A percentile compares a stretch with the other conserved stretches of the same genome.
phyloP scores from a whole-genome alignment of 2,329 filamentous ascomycete genomes.

The Xylaria sp. region DNA sequence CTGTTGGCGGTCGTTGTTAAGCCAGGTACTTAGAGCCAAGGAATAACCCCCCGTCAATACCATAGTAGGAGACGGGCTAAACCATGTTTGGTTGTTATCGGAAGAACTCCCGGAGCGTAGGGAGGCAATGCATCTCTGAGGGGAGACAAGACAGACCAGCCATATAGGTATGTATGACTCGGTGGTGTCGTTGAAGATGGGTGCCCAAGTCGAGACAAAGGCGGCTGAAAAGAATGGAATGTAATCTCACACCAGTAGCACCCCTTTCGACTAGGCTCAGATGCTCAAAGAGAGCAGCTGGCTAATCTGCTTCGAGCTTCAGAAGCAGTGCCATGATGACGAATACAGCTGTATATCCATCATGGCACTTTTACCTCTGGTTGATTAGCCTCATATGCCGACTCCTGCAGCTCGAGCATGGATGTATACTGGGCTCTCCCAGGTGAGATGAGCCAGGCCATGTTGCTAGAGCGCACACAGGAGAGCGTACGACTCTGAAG shows the following conservation, averaged over 20 bases:
- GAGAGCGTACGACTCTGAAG: conserved; percentile 2
- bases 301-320: conserved; percentile 14
- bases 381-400: not conserved
- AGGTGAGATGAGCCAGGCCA: not conserved
- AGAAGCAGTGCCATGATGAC: conserved; percentile 24
- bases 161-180: conserved; percentile 30
- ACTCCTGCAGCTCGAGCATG: not conserved
- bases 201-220: conserved; percentile 10
- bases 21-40: not conserved
- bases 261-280: not conserved
- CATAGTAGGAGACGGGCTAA: conserved; percentile 32
- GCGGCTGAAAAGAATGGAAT: not conserved
- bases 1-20: not conserved
- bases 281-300: not conserved
- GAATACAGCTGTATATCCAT: not conserved
- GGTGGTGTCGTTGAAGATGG: conserved; percentile 32
- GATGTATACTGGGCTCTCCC: not conserved
- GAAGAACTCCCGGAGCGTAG: conserved; percentile 41
- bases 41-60: conserved; percentile 29
- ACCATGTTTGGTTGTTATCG: conserved; percentile 36
- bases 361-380: conserved; percentile 9
- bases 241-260: conserved; percentile 24
- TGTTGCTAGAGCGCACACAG: not conserved
- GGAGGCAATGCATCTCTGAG: conserved; percentile 36
- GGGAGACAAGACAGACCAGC: conserved; percentile 40